A percentile compares a stretch with the other conserved stretches of the same genome.
Conservation (phyloP, 2,329 filamentous ascomycete species). For the Niveomyces coronatus region DNA sequence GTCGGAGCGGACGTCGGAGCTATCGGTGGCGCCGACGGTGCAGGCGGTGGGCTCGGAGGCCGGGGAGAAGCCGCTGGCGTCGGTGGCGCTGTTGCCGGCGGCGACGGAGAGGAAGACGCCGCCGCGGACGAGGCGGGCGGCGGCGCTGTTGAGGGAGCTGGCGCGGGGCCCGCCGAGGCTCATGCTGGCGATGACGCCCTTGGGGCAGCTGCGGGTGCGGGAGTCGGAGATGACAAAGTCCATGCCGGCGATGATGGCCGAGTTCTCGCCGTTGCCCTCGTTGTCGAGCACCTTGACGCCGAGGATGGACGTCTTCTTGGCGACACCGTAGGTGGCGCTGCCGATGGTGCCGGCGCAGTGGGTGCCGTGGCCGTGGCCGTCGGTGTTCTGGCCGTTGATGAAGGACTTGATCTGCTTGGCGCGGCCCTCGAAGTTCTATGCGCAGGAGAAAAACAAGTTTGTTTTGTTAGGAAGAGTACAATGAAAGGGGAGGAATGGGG, state of each 20-base stretch:
- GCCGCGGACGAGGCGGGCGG: conserved; percentile 28
- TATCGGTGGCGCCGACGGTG: conserved; percentile 38
- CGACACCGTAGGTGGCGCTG: conserved; percentile 31
- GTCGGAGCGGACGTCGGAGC: conserved; percentile 25
- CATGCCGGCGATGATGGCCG: conserved; percentile 33
- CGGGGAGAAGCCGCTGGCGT: conserved; percentile 35
- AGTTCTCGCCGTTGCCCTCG: conserved; percentile 25
- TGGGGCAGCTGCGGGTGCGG: conserved; percentile 25
- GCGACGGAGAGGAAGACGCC: conserved; percentile 45
- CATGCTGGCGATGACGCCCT: conserved; percentile 41
- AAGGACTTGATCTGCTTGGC: conserved; percentile 30
- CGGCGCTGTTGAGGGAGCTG: conserved; percentile 36
- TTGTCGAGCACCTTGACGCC: conserved; percentile 36
- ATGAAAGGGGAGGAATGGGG: conserved; percentile 14
- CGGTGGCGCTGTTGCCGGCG: conserved; percentile 37
- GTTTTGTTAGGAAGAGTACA: too few relatives aligned
- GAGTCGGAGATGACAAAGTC: conserved; percentile 30
- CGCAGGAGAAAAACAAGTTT: too few relatives aligned
- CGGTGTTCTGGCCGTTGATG: conserved; percentile 24
- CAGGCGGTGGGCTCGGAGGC: conserved; percentile 34
- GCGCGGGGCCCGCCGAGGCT: conserved; percentile 40
- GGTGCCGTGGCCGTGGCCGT: conserved; percentile 37
- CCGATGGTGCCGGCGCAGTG: conserved; percentile 37
- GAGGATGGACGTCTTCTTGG: conserved; percentile 32
- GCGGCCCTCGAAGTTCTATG: conserved; percentile 32